These are phyloP conservation scores for Venturiaceae sp. DNA, from an alignment of 2,329 filamentous ascomycete genomes.

Conservation along the genomic window DNA sequence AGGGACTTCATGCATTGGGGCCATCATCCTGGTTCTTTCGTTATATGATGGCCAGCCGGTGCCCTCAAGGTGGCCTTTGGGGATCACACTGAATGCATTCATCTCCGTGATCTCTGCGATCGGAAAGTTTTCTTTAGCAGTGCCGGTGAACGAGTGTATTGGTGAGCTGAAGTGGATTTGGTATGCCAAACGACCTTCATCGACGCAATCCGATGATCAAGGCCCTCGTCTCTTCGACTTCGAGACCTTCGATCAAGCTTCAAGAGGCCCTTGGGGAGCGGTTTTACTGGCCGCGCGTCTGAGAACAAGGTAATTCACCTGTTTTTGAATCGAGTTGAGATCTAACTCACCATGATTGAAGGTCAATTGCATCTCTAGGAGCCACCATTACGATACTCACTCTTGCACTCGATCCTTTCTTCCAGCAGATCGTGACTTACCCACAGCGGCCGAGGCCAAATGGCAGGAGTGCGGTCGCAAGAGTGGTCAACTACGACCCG, in stretches of 20 bases:
- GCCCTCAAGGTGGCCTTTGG: slow-evolving; percentile 3
- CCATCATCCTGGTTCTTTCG: background rate
- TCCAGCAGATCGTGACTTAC: slow-evolving; percentile 21
- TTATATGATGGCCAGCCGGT: background rate
- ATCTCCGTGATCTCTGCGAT: slow-evolving; percentile 20
- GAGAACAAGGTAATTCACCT: slow-evolving; percentile 2
- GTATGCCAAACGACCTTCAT: slow-evolving; percentile 13
- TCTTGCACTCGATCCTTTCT: slow-evolving; percentile 20
- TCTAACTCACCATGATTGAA: slow-evolving; percentile 4
- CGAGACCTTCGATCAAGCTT: slow-evolving; percentile 21
- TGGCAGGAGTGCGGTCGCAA: slow-evolving; percentile 13
- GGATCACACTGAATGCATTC: slow-evolving; percentile 18
- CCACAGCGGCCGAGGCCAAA: slow-evolving; percentile 15
- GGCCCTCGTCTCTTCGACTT: slow-evolving; percentile 24
- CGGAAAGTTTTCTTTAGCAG: slow-evolving; percentile 17
- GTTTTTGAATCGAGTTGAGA: background rate
- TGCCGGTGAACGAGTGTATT: slow-evolving; percentile 20
- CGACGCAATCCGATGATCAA: background rate
- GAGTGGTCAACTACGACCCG: background rate
- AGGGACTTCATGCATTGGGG: background rate
- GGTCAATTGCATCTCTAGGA: slow-evolving; percentile 15
- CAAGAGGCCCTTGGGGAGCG: slow-evolving; percentile 9
- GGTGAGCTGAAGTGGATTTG: slow-evolving; percentile 27
- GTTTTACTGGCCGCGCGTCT: slow-evolving; percentile 2
- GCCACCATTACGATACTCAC: slow-evolving; percentile 15